phyloP scores from a whole-genome alignment of 352 stramenopile species.

The Pythium brassicae region DNA sequence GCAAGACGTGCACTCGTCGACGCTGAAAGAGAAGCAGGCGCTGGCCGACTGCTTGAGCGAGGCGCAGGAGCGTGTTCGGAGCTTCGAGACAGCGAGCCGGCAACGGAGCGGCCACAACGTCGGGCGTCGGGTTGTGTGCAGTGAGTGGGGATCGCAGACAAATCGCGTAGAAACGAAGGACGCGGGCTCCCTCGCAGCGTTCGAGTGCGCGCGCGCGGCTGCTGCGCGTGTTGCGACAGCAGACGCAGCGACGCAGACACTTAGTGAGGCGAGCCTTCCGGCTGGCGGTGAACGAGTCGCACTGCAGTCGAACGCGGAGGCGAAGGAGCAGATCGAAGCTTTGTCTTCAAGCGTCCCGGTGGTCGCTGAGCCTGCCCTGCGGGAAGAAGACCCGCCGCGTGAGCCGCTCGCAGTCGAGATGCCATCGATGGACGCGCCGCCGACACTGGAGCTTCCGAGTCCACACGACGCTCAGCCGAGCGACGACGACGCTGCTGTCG shows the following conservation, averaged over 20 bases:
- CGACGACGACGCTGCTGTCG: neutral
- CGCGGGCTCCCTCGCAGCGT: slow-evolving; percentile 2
- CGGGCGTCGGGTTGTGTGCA: slow-evolving; percentile 5
- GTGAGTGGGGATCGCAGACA: slow-evolving; percentile 16
- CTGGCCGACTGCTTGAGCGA: slow-evolving; percentile 31
- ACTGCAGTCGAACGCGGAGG: slow-evolving; percentile 2
- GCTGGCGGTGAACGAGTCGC: neutral
- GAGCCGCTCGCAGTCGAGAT: neutral
- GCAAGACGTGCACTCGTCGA: slow-evolving; percentile 30
- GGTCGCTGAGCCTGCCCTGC: too few species aligned
- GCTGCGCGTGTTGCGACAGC: neutral
- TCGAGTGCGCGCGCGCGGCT: neutral
- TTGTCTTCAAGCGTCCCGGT: neutral
- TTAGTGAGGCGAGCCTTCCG: neutral
- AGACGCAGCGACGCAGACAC: slow-evolving; percentile 3
- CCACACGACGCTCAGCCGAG: neutral
- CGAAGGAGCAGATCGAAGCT: neutral
- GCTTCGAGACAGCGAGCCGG: slow-evolving; percentile 16
- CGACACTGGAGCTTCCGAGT: neutral
- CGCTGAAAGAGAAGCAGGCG: slow-evolving; percentile 45
- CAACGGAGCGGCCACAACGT: slow-evolving; percentile 2
- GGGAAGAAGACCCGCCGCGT: neutral
- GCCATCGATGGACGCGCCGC: too few species aligned
- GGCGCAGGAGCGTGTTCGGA: slow-evolving; percentile 9
- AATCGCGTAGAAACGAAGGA: slow-evolving; percentile 5